Evolutionary conservation across 768 basidiomycete genomes (phyloP).

Genomic region (Pleurotus pulmonarius): DNA sequence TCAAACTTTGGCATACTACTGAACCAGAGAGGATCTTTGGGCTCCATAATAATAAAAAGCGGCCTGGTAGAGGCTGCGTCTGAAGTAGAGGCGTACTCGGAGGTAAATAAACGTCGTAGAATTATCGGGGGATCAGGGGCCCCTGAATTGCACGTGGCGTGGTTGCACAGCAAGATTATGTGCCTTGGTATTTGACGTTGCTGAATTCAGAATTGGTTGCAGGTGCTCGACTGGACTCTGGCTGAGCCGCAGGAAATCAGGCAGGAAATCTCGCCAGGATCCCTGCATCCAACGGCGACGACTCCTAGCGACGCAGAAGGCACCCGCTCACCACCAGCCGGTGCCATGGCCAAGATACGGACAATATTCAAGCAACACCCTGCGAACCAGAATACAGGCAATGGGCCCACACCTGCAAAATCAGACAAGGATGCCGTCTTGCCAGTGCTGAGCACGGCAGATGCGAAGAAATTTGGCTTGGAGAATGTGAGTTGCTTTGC

Average conservation of each 20-base stretch:
- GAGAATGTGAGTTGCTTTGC: slow-evolving; percentile 75
- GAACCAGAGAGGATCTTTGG: not conserved
- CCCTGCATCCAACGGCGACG: slow-evolving; percentile 5
- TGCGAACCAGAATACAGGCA: slow-evolving; percentile 17
- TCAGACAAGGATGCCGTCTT: slow-evolving; percentile 22
- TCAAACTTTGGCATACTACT: not conserved
- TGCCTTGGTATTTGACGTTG: slow-evolving; percentile 8
- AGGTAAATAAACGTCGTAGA: not conserved
- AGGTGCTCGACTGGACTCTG: slow-evolving; percentile 4
- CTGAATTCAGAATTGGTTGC: slow-evolving; percentile 6
- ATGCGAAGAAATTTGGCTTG: slow-evolving; percentile 89
- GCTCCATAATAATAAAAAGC: not conserved
- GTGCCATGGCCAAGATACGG: slow-evolving; percentile 19
- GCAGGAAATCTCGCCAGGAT: slow-evolving; percentile 1
- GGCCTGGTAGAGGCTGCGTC: not conserved
- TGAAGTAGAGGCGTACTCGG: not conserved
- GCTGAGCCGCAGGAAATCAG: not conserved
- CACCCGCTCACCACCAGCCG: slow-evolving; percentile 5
- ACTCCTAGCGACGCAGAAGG: slow-evolving; percentile 7
- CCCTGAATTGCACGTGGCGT: slow-evolving; percentile 1
- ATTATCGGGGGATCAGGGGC: slow-evolving; percentile 6
- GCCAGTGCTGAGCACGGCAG: slow-evolving; percentile 48
- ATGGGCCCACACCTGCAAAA: slow-evolving; percentile 19
- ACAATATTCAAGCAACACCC: slow-evolving; percentile 14
- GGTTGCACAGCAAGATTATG: slow-evolving; percentile 6